Evolutionary conservation across 164 flowering plant genomes (phyloP).

Genomic region (Nelumbo lutea): DNA sequence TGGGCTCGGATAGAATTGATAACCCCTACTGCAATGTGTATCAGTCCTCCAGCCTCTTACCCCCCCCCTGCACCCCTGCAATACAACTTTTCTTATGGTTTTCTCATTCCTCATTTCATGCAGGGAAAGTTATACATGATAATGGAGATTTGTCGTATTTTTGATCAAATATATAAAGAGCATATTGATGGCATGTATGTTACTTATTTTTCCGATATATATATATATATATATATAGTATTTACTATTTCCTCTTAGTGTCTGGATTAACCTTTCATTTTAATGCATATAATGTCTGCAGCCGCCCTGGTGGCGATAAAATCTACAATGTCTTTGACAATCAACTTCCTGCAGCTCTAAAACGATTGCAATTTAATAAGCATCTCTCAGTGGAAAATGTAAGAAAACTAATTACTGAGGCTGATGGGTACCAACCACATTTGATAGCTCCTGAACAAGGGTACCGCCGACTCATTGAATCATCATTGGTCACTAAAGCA

Average conservation of each 20-base stretch:
- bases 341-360: constrained; percentile 79
- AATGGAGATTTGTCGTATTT: constrained; percentile 74
- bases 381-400: constrained; percentile 85
- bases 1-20: too few relatives aligned
- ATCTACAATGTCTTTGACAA: constrained; percentile 69
- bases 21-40: too few relatives aligned
- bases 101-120: constrained; percentile 8
- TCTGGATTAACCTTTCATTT: neutral
- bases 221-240: neutral
- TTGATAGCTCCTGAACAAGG: constrained; percentile 87
- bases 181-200: constrained; percentile 88
- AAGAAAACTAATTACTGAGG: constrained; percentile 70
- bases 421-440: constrained; percentile 95
- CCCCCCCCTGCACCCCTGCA: too few relatives aligned
- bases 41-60: too few relatives aligned
- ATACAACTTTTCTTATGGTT: neutral
- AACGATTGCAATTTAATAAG: constrained; percentile 78
- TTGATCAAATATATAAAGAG: constrained; percentile 79
- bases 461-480: constrained; percentile 68
- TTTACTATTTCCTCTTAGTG: neutral
- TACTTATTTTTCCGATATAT: neutral
- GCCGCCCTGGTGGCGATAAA: constrained; percentile 89
- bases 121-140: constrained; percentile 79
- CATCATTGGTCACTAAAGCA: constrained; percentile 34
- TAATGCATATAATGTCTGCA: constrained; percentile 22